Percentiles rank a stretch among this genome's conserved stretches.
Evolutionary conservation across 208 protist species (phyloP).

Genomic region (Phytomonas francai): DNA sequence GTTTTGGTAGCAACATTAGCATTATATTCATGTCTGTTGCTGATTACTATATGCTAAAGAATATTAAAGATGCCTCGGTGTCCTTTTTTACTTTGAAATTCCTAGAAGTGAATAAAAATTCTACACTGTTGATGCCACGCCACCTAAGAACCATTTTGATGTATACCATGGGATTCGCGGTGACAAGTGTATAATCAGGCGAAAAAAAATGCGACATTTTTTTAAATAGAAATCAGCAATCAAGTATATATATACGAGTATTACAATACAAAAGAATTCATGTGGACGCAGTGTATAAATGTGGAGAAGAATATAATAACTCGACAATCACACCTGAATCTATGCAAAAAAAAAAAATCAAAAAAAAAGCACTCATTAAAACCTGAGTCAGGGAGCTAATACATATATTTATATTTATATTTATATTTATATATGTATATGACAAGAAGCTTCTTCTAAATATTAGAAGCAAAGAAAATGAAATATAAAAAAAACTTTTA

Average conservation of each 20-base stretch:
- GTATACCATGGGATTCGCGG: too few relatives aligned
- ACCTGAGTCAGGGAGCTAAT: background rate
- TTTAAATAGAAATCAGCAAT: too few relatives aligned
- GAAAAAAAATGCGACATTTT: too few relatives aligned
- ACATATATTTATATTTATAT: too few relatives aligned
- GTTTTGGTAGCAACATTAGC: constrained; percentile 3
- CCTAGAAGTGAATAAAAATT: background rate
- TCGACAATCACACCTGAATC: background rate
- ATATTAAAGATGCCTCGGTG: constrained; percentile 8
- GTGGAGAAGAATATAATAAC: background rate
- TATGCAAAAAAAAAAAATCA: background rate
- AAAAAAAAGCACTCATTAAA: background rate
- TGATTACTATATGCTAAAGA: constrained; percentile 3
- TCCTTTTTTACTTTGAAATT: constrained; percentile 6
- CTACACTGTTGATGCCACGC: background rate
- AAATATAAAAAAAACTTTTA: background rate
- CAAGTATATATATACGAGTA: background rate
- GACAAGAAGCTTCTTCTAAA: constrained; percentile 4
- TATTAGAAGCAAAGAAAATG: constrained; percentile 9
- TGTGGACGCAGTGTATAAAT: background rate
- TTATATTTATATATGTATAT: background rate
- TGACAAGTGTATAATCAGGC: too few relatives aligned
- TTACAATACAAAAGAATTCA: background rate
- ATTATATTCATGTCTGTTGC: background rate
- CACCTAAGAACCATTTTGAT: background rate